Base-by-base conservation (phyloP, 768 basidiomycete species). In the Mycena leptocephala region DNA sequence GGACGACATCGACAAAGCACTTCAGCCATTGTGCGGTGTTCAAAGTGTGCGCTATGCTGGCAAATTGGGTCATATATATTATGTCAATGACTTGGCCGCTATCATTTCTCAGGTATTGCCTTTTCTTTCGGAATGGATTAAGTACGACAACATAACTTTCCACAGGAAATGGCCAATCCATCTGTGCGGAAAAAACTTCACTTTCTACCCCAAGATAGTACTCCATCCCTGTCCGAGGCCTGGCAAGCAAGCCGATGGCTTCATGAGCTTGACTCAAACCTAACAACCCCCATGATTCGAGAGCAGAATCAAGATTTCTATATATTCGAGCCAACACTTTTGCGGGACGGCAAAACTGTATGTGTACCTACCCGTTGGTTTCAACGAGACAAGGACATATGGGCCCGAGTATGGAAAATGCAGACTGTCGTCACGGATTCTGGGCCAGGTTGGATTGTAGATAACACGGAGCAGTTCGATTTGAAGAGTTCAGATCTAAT, bases 121-220 rank as follows among this genome's bases (percentile, higher is more conserved):
- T n/a, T n/a, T n/a, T n/a, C n/a, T n/a, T n/a, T n/a, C n/a, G n/a
- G n/a, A n/a, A n/a, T n/a, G n/a, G n/a, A 18, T 43, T 48, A n/a
- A n/a, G n/a, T n/a, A n/a, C n/a, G n/a, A 18, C 51, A 14, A 41
- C 16, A n/a, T 22, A 32, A n/a, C n/a, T n/a, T n/a, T n/a, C n/a
- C 14, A 22, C 39, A 81, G 81, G 81, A 82, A 78, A 80, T 81
- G 79, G 72, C 79, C 0, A 82, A 82, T 53, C 81, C 81, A 8
- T 39, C 18, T 8, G 59, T 74, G 5, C 69, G 78, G 2, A 26
- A 51, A 22, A 70, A 80, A 46, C 48, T 81, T 3, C 74, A 66
- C 26, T 74, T 76, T 43, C 78, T 71, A 24, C 79, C 80, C 3
- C 79, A 81, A 68, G 80, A 81, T 61, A 37, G 72, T 16, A 61